Conservation (phyloP, 2,329 filamentous ascomycete species). For the Scytalidium sp. region DNA sequence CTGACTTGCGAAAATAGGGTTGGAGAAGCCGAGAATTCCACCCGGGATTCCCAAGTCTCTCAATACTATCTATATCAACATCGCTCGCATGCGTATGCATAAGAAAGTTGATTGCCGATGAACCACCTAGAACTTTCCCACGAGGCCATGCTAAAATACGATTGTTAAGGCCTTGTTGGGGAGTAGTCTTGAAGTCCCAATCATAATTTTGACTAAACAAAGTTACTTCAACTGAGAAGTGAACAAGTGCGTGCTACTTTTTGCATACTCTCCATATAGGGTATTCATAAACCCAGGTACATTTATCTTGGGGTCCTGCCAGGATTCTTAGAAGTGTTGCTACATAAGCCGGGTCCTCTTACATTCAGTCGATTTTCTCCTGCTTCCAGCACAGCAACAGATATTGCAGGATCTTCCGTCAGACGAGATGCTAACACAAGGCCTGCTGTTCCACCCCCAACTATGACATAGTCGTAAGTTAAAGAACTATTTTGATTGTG, state of each 20-base stretch:
- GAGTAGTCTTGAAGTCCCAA: not conserved
- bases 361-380: conserved; percentile 30
- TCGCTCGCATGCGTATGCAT: conserved; percentile 17
- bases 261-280: too few species aligned
- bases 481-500: too few species aligned
- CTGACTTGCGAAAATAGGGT: conserved; percentile 37
- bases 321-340: too few species aligned
- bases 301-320: conserved; percentile 29
- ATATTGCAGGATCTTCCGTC: conserved; percentile 31
- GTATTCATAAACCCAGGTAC: conserved; percentile 30
- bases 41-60: conserved; percentile 34
- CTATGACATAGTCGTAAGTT: conserved; percentile 35
- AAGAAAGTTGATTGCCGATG: conserved; percentile 35
- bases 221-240: conserved; percentile 21
- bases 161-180: conserved; percentile 8
- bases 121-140: conserved; percentile 35
- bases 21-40: conserved; percentile 35
- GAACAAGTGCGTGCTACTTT: too few species aligned
- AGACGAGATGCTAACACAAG: conserved; percentile 37
- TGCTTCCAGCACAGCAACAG: conserved; percentile 38
- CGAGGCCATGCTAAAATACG: conserved; percentile 27
- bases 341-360: too few species aligned
- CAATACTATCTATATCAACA: conserved; percentile 35
- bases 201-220: not conserved
- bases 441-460: conserved; percentile 40